Base-by-base conservation (phyloP, 2,329 filamentous ascomycete genomes). In the Phialophora macrospora region DNA sequence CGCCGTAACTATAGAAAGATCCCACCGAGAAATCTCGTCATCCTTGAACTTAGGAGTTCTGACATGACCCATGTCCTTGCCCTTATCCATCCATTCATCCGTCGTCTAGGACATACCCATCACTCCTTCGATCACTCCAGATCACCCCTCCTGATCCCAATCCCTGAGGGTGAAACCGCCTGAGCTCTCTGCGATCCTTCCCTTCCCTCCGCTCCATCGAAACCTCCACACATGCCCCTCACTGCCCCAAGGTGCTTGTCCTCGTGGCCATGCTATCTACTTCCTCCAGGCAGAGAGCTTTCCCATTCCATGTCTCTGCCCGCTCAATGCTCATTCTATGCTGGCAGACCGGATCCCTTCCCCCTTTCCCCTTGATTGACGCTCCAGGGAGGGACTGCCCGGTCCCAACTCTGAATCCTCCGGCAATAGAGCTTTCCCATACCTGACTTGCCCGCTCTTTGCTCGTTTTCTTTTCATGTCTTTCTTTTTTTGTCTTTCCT, bases 211-310 rank as follows among this genome's bases (percentile, higher is more conserved):
- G 8, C 46, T 22, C n/a, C 46, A 49, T n/a, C 48, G 20, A n/a
- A 12, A 51, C 24, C 22, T 51, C 48, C 48, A 26, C 24, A 9
- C 12, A 3, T 26, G 8, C 46, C 4, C 12, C 17, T 11, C 48
- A 51, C 48, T 51, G 2, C 48, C 2, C 1, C 48, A 51, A 22
- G 48, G 20, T 51, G 48, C 48, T 51, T 51, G 48, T 51, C 48
- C 48, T 51, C 28, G 26, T 55, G 28, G 22, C 52, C 52, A 24
- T 55, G 6, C 52, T 38, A 30, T 11, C 0, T 20, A 32, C 22
- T 34, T 28, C 52, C 52, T 55, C 52, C 52, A 55, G 12, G 52
- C 52, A 55, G 14, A 51, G 48, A 51, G 48, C 48, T 51, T 51
- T 49, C 46, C 46, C 46, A 11, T 26, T 55, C 26, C 51, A n/a